Base-by-base conservation (phyloP, 2,329 filamentous ascomycete genomes). In the Colletotrichum sp. region DNA sequence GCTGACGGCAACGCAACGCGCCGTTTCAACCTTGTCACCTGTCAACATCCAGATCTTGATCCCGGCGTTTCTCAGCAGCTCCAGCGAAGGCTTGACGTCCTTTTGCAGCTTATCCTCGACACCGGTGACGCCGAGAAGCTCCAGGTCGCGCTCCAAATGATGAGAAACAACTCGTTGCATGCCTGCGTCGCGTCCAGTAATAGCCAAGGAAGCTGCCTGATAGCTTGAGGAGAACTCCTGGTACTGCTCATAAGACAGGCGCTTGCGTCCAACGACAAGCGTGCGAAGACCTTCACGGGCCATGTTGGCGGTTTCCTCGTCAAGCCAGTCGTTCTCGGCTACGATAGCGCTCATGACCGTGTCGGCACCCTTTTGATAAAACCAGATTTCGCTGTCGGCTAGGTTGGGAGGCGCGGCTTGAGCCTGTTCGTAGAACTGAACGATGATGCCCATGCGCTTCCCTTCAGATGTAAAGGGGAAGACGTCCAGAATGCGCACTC, bases 11-110 rank as follows among this genome's bases (percentile, higher is more conserved):
- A 99, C 96, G 84, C 97, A 99, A 43, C 97, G 93, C 18, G 97
- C 97, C 16, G 97, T 99, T 86, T 99, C 97, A 4, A 99, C 95
- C 85, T 99, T 99, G 88, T 99, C 97, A 63, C 97, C 97, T 0
- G 97, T 99, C 83, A 99, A 89, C 97, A 99, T 99, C 97, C 97
- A 99, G 67, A 99, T 99, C 85, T 99, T 99, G 86, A 99, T 97
- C 30, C 97, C 97, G 0, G 97, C 97, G 81, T 99, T 99, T 79
- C 97, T 95, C 68, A 99, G 91, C 7, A 99, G 91, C 84, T 99
- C 98, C 8, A 99, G 89, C 0, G 96, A 98, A 2, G 96, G 94
- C 84, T 99, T 99, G 81, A 99, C 97, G 81, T 99, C 96, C 78
- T 93, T 93, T 83, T 99, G 97, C 15, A 99, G 91, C 82, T 98